Base-by-base conservation (phyloP, 805 yeast species). In the Myxozyma vanderwaltii region DNA sequence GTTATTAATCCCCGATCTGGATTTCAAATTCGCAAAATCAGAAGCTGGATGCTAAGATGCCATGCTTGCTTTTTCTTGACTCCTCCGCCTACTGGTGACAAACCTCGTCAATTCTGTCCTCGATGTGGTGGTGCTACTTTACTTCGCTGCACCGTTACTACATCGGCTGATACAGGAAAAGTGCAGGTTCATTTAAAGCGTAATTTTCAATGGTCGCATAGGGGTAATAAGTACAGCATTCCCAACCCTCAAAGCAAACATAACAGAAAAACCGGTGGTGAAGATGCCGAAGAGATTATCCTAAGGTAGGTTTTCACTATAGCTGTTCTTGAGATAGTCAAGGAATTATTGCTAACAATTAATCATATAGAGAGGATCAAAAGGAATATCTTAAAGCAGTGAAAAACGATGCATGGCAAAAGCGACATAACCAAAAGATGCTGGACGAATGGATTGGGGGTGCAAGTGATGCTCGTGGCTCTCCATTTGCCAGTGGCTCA, bases 1-100 rank as follows among this genome's bases (percentile, higher is more conserved):
- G 78, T 92, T 66, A 86, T 94, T 84, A 91, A 91, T 73, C 79
- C 88, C 24, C 80, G 83, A 76, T 83, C 91, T 1, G 99, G 99
- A 21, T 77, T 85, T 63, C 90, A 86, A 68, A 91, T 94, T 74
- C 86, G 83, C 66, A 83, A 89, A 71, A 87, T 94, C 35, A 82
- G 96, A 72, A 89, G 87, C 76, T 91, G 89, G 72, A 92, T 92
- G 97, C 81, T 89, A 70, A 81, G 99, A 74, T 94, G 99, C 74
- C 97, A 94, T 73, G 99, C 97, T 0, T 94, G 99, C 76, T 94
- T 94, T 82, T 78, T 82, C 59, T 78, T 94, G 71, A 76, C 86
- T 13, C 91, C 96, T 6, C 79, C 89, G 56, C 89, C 92, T 27
- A 91, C 91, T 1, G 81, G 79, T 43, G 58, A 59, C 31, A 61